These are phyloP conservation scores for Thecaphora frezii DNA, from an alignment of 1,284 basidiomycete species.

Conservation along the genomic window DNA sequence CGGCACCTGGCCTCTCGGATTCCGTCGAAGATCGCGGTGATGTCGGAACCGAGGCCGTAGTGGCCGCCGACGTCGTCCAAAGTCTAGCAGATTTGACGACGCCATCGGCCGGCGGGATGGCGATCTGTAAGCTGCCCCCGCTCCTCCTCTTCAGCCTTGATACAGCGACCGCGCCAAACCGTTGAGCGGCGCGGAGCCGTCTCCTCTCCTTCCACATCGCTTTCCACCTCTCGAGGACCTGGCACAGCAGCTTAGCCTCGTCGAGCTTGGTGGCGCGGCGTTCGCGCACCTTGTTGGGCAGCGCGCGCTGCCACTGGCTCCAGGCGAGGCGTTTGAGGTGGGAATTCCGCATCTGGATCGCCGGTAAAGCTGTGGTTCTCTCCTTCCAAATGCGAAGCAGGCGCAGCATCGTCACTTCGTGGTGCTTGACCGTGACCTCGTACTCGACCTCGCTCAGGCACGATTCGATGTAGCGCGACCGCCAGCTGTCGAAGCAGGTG, in stretches of 20 bases:
- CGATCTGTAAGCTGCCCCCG: too few species aligned
- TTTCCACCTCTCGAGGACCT: constrained; percentile 10
- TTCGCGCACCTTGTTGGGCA: constrained; percentile 8
- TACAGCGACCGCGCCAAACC: constrained; percentile 16
- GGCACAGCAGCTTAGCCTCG: constrained; percentile 7
- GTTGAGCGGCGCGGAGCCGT: constrained; percentile 17
- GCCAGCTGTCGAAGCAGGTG: constrained; percentile 12
- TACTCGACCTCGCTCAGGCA: constrained; percentile 27
- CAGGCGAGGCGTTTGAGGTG: constrained; percentile 14
- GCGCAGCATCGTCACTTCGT: constrained; percentile 15
- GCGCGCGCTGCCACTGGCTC: constrained; percentile 10
- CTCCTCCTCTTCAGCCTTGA: constrained; percentile 3
- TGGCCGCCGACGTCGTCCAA: too few species aligned
- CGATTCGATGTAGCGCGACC: constrained; percentile 17
- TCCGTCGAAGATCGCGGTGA: too few species aligned
- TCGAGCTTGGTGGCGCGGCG: constrained; percentile 7
- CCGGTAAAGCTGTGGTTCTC: constrained; percentile 21
- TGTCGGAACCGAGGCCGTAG: too few species aligned
- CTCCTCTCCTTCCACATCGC: constrained; percentile 1
- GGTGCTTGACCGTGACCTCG: constrained; percentile 27
- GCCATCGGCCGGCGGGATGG: too few species aligned
- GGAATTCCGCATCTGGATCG: constrained; percentile 28
- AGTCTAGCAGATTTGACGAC: too few species aligned
- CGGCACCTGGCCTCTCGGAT: too few species aligned
- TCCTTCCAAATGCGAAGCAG: constrained; percentile 21